A percentile compares a stretch with the other conserved stretches of the same genome.
phyloP scores from a whole-genome alignment of 768 basidiomycete species.

The Udeniomyces megalosporus region DNA sequence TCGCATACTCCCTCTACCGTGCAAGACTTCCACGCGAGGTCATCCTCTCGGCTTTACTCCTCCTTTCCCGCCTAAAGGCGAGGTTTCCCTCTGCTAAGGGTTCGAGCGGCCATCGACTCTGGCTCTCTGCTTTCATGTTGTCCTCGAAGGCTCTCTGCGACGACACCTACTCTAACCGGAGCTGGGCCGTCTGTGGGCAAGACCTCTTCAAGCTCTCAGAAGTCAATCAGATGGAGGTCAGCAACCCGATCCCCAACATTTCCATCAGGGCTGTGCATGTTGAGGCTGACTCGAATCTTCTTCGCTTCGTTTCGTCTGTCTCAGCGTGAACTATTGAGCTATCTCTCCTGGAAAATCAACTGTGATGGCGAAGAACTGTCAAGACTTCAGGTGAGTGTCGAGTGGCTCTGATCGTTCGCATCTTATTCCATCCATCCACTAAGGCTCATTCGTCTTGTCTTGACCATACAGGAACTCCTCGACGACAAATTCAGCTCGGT shows the following conservation, averaged over 20 bases:
- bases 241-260: too few species aligned
- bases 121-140: slow-evolving; percentile 22
- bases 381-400: slow-evolving; percentile 24
- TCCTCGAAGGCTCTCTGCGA: slow-evolving; percentile 56
- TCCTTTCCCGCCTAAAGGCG: slow-evolving; percentile 70
- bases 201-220: slow-evolving; percentile 69
- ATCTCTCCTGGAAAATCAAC: slow-evolving; percentile 62
- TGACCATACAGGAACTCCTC: too few species aligned
- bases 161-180: slow-evolving; percentile 85
- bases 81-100: slow-evolving; percentile 84
- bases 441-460: background rate
- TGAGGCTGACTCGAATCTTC: too few species aligned
- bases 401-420: too few species aligned
- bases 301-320: too few species aligned
- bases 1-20: slow-evolving; percentile 27
- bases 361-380: slow-evolving; percentile 28
- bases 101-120: slow-evolving; percentile 67
- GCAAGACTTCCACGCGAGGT: slow-evolving; percentile 56
- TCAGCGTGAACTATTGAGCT: slow-evolving; percentile 84
- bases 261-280: too few species aligned
- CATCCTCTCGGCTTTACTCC: slow-evolving; percentile 47
- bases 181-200: slow-evolving; percentile 79
- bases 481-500: too few species aligned
- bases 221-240: slow-evolving; percentile 51
- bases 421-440: background rate